Base-by-base conservation (phyloP, 768 basidiomycete species). In the Suillus plorans region DNA sequence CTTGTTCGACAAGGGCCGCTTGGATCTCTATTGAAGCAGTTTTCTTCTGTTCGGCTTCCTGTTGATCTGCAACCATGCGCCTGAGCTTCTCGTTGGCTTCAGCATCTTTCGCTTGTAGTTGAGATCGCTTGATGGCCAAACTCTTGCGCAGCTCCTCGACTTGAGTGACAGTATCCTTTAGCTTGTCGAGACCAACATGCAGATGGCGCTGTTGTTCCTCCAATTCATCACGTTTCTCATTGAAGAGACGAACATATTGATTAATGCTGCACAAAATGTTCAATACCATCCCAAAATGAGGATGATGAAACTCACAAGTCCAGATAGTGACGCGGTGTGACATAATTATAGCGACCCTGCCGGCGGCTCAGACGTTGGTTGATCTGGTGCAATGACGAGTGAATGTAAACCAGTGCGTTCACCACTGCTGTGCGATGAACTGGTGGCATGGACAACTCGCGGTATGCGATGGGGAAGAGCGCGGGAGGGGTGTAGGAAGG, bases 141-240 rank as follows among this genome's bases (percentile, higher is more conserved):
- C 95, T 97, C 79, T 92, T 93, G 62, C 97, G 87, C 34, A 99
- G 85, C 71, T 98, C 92, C 77, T 99, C 97, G 42, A 99, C 97
- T 74, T 99, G 96, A 1, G 90, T 91, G 66, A 99, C 96, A 0
- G 97, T 99, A 65, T 96, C 94, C 37, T 88, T 89, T 34, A 99
- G 86, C 77, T 99, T 99, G 77, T 99, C 96, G 60, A 99, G 86
- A 64, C 97, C 97, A 66, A 99, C 95, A 70, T 99, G 97, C 62
- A 99, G 84, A 80, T 99, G 97, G 37, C 97, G 91, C 72, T 99
- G 97, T 73, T 99, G 96, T 74, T 99, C 97, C 76, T 99, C 97
- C 20, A 99, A 82, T 72, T 98, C 96, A 68, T 97, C 96, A 14
- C 94, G 91, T 77, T 99, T 99, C 77, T 99, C 97, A 59, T 89